Base-by-base conservation (phyloP, 768 basidiomycete genomes). In the Sporobolomyces phaffii region DNA sequence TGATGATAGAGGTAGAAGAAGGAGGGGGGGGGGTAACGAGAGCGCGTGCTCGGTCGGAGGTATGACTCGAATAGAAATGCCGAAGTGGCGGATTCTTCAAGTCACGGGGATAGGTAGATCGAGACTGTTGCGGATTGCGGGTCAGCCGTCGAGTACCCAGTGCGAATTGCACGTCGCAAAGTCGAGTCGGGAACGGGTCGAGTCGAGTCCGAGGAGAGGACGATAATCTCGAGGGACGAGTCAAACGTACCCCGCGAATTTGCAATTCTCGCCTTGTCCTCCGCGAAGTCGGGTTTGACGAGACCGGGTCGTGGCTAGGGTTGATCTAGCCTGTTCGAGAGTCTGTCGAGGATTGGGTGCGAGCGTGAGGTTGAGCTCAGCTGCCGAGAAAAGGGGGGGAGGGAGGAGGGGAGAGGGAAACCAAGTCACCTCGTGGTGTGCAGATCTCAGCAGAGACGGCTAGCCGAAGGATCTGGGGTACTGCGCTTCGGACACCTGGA, bases 341-440 rank as follows among this genome's bases (percentile, higher is more conserved):
- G 34, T 7, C 20, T 5, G 29, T 20, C 14, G 15, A 29, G 48
- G 44, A 22, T 8, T 45, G 48, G 26, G 6, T 10, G 43, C 29
- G 56, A 44, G 43, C 20, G 26, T 58, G 44, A 45, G 47, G 59
- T 36, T 48, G 59, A 49, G 58, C 47, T 48, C 33, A 38, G n/a
- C 29, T n/a, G 33, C 28, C 5, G 43, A 45, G 44, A 48, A 29
- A 29, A 26, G 33, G 17, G 24, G 31, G n/a, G 22, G 33, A 36
- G 34, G 24, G 47, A 49, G 13, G 24, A 40, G 48, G 20, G 18
- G 44, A 24, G 33, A 36, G 38, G 11, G 14, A 15, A 43, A 22
- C 26, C 24, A 49, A 49, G 24, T 49, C 48, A 54, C 52, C 36
- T 40, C 52, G 52, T 18, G 31, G 51, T 52, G 29, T 10, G 22